A percentile compares a stretch with the other conserved stretches of the same genome.
These are phyloP conservation scores for Aristolochia contorta DNA, from an alignment of 164 flowering plant genomes.

Conservation along the genomic window DNA sequence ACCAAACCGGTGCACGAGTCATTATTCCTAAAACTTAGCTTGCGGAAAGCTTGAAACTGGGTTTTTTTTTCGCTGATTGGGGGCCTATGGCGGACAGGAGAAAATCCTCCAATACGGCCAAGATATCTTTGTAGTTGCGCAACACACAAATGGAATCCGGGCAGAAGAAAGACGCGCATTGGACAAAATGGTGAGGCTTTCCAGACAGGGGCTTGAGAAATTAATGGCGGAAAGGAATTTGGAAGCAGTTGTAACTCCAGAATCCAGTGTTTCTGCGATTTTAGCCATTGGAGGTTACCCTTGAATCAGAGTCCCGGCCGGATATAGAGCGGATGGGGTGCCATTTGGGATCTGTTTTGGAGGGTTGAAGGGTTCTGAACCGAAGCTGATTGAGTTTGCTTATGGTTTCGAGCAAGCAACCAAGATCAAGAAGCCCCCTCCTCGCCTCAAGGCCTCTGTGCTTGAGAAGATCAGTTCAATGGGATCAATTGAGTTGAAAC, in stretches of 20 bases:
- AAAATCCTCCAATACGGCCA: slow-evolving; percentile 22
- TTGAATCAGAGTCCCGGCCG: slow-evolving; percentile 44
- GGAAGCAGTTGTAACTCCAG: slow-evolving; percentile 39
- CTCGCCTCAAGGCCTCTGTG: no score
- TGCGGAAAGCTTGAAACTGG: no score
- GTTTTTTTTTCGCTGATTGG: not conserved
- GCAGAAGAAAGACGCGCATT: slow-evolving; percentile 16
- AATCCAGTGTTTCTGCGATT: slow-evolving; percentile 4
- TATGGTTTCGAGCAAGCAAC: slow-evolving; percentile 53
- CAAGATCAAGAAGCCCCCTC: slow-evolving; percentile 30
- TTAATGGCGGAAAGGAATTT: slow-evolving; percentile 26
- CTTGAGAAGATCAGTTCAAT: not conserved
- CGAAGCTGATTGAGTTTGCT: slow-evolving; percentile 34
- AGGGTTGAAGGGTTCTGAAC: slow-evolving; percentile 38
- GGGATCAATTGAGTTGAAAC: not conserved
- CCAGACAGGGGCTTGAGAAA: slow-evolving; percentile 27
- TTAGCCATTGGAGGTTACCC: slow-evolving; percentile 46
- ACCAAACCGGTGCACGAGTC: not conserved
- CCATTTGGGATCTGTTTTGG: slow-evolving; percentile 49
- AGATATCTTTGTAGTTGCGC: slow-evolving; percentile 9
- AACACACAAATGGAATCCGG: slow-evolving; percentile 29
- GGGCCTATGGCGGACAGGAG: slow-evolving; percentile 18
- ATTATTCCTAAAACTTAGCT: no score
- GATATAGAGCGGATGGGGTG: slow-evolving; percentile 25
- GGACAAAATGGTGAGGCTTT: slow-evolving; percentile 12